Percentiles rank a stretch among this genome's conserved stretches.
Evolutionary conservation across 208 protist species (phyloP).

Genomic region (Crithidia bombi): DNA sequence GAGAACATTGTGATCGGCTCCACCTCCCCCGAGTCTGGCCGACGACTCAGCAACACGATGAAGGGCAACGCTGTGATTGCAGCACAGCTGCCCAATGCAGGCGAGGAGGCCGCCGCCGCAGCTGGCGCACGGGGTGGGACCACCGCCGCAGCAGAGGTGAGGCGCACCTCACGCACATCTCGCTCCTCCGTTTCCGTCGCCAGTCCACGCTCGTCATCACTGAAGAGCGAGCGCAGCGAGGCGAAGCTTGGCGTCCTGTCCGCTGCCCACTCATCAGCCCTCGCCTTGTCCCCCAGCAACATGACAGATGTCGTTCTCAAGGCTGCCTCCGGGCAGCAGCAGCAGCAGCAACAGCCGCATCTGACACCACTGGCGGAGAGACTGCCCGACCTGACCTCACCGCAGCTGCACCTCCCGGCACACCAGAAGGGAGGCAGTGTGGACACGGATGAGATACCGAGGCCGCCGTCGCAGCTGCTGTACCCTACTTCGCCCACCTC

Average conservation of each 20-base stretch:
- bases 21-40: not conserved
- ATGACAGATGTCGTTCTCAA: not conserved
- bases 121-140: not conserved
- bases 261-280: not conserved
- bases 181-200: constrained; percentile 9
- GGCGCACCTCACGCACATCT: constrained; percentile 2
- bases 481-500: constrained; percentile 10
- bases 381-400: constrained; percentile 22
- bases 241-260: not conserved
- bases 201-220: constrained; percentile 11
- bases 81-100: not conserved
- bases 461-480: constrained; percentile 6
- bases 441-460: constrained; percentile 13
- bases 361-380: constrained; percentile 14
- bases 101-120: not conserved
- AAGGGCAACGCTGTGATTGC: not conserved
- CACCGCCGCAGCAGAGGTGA: too few species aligned
- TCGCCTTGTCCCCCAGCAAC: not conserved
- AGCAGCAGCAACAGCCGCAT: not conserved
- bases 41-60: not conserved
- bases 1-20: constrained; percentile 10
- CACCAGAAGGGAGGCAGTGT: constrained; percentile 4
- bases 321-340: not conserved
- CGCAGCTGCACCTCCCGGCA: constrained; percentile 7
- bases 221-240: constrained; percentile 6